phyloP scores from a whole-genome alignment of 2,329 filamentous ascomycete species.

The Epichloe gansuensis region DNA sequence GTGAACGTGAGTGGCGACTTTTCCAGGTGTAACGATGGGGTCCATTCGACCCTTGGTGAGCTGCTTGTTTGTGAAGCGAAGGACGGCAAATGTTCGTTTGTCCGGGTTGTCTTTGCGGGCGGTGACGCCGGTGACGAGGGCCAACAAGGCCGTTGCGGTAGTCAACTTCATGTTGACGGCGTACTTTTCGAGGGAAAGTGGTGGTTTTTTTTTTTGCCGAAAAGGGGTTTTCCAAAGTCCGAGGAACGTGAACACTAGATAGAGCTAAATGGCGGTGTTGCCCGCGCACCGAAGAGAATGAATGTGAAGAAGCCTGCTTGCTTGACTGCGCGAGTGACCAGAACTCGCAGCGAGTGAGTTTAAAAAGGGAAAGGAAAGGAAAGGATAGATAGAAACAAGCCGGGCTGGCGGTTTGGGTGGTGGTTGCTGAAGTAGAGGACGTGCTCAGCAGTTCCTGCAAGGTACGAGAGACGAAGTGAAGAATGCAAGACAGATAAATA shows the following conservation, averaged over 20 bases:
- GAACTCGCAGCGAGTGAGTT: conserved; percentile 12
- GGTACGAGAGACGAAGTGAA: conserved; percentile 4
- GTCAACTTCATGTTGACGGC: conserved; percentile 23
- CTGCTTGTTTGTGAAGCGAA: conserved; percentile 55
- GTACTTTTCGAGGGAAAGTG: background rate
- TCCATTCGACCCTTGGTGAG: conserved; percentile 52
- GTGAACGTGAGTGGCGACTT: conserved; percentile 50
- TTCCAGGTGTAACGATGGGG: conserved; percentile 53
- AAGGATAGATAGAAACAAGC: conserved; percentile 19
- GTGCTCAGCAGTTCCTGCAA: conserved; percentile 20
- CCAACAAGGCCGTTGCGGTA: conserved; percentile 21
- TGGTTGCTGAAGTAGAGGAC: conserved; percentile 19
- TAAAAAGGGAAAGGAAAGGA: background rate
- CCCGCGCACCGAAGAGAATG: conserved; percentile 18
- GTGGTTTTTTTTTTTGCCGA: background rate
- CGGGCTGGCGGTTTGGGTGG: conserved; percentile 13
- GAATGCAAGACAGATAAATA: background rate
- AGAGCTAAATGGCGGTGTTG: conserved; percentile 15
- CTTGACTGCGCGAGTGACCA: conserved; percentile 11
- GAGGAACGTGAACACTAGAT: background rate
- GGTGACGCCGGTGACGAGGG: conserved; percentile 23
- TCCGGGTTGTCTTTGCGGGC: conserved; percentile 30
- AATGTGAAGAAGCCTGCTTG: conserved; percentile 14
- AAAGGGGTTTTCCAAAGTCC: background rate
- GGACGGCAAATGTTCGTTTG: conserved; percentile 48